phyloP scores from a whole-genome alignment of 345 rosid species.

The Brassica carinata region DNA sequence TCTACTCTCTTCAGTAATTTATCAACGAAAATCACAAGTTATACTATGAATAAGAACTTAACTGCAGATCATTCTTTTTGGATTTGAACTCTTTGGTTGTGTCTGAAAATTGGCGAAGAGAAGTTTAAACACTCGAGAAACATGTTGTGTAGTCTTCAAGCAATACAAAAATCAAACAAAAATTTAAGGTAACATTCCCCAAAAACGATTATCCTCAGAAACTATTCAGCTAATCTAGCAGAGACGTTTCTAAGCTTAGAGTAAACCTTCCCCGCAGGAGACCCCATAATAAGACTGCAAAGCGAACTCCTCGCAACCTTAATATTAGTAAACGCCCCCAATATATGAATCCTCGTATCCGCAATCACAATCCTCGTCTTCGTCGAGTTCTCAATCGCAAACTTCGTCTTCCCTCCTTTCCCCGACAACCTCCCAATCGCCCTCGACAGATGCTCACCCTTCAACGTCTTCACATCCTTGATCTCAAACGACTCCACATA shows the following conservation, averaged over 20 bases:
- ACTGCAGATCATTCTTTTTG: not conserved
- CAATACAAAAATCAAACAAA: not conserved
- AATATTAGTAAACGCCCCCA: conserved; percentile 80
- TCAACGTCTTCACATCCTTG: conserved; percentile 86
- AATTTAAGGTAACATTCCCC: not conserved
- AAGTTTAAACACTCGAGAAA: not conserved
- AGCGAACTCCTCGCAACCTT: conserved; percentile 84
- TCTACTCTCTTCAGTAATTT: not conserved
- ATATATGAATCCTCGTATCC: conserved; percentile 75
- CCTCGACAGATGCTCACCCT: conserved; percentile 83
- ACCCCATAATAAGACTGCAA: conserved; percentile 89
- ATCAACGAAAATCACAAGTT: too few species aligned
- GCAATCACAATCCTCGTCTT: conserved; percentile 90
- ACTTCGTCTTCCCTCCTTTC: conserved; percentile 85
- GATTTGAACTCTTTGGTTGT: not conserved
- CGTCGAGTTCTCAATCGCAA: conserved; percentile 83
- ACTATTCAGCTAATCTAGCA: conserved; percentile 44
- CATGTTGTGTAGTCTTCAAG: not conserved
- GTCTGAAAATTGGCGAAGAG: not conserved
- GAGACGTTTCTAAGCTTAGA: conserved; percentile 49
- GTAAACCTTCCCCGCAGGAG: conserved; percentile 77
- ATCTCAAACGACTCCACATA: conserved; percentile 86
- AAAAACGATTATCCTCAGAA: not conserved
- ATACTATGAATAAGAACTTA: not conserved
- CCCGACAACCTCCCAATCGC: conserved; percentile 90